Evolutionary conservation across 306 rosid genomes (phyloP), one percentile per base, ranked within the genome.

Genomic region (Casuarina cunninghamiana): DNA sequence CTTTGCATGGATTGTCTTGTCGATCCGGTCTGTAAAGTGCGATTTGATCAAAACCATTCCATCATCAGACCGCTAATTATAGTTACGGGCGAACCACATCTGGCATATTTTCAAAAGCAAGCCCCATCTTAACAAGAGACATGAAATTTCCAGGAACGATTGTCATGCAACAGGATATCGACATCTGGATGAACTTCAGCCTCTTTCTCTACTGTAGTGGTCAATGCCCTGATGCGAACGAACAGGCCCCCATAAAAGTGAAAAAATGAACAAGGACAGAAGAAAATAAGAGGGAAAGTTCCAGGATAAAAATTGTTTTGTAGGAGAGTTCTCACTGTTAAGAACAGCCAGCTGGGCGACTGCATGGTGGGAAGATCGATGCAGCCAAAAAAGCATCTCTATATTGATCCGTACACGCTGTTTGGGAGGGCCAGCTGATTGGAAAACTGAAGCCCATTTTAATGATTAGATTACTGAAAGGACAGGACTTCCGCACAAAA

Each of bases 401-500:
- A 37, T 37, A 48, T 42, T 35, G 86, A 74, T 51, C 75, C 68
- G 76, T 78, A 77, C 60, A 15, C 32, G 32, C 53, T n/a, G 44
- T 39, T 17, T 26, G 75, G 49, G 41, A 57, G 67, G 76, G 67
- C 51, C 78, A 78, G 46, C 57, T 71, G 78, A 73, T 55, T 21
- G 42, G 42, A 53, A 69, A 60, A 72, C 48, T 78, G 32, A 38
- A 48, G 2, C 57, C 51, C 78, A 78, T 48, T 54, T 67, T 71
- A 26, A 26, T 26, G 78, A 73, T 55, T 21, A 37, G n/a, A 53
- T 60, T 50, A 66, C 48, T 74, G 32, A 38, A 35, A 48, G 77
- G 26, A 74, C 44, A 74, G 35, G 83, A 75, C 80, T 37, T 76
- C 51, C 74, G 53, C 73, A 74, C 48, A 69, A 58, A 37, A 49